phyloP scores from a whole-genome alignment of 1,284 basidiomycete genomes.

The Pseudozyma pruni region DNA sequence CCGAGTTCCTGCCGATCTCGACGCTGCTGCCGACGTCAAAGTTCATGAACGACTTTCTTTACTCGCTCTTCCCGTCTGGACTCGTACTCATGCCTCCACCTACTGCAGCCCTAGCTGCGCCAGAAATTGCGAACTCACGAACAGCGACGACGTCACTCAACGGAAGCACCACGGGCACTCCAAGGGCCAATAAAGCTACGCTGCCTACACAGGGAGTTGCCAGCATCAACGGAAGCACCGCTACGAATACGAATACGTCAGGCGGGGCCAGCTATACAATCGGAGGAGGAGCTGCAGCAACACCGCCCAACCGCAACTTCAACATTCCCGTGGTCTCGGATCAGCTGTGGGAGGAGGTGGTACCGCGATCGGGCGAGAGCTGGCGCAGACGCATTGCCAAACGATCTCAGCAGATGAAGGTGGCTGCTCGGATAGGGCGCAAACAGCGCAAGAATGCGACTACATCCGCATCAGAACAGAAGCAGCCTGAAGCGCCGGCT shows the following conservation, averaged over 20 bases:
- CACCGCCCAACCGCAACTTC: conserved; percentile 28
- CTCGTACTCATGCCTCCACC: conserved; percentile 17
- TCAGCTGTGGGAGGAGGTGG: conserved; percentile 51
- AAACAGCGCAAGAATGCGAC: conserved; percentile 12
- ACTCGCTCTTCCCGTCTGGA: conserved; percentile 32
- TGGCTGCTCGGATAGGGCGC: conserved; percentile 10
- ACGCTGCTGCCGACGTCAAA: conserved; percentile 31
- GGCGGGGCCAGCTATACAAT: conserved; percentile 32
- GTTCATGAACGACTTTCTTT: conserved; percentile 43
- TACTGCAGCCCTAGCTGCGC: not conserved
- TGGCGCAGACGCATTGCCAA: conserved; percentile 29
- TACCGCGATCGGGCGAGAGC: conserved; percentile 36
- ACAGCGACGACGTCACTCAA: not conserved
- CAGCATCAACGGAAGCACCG: not conserved
- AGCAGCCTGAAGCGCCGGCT: too few relatives aligned
- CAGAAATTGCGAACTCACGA: too few relatives aligned
- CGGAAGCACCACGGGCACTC: conserved; percentile 17
- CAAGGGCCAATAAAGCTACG: conserved; percentile 2
- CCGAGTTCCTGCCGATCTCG: conserved; percentile 43
- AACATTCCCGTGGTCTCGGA: conserved; percentile 44
- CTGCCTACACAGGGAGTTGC: too few relatives aligned
- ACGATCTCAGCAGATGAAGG: conserved; percentile 17
- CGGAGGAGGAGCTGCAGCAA: conserved; percentile 8
- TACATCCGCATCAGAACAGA: not conserved
- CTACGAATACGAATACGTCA: not conserved